These are phyloP conservation scores for Phytopythium cucurbitacearum DNA, from an alignment of 352 stramenopile genomes.

Conservation along the genomic window DNA sequence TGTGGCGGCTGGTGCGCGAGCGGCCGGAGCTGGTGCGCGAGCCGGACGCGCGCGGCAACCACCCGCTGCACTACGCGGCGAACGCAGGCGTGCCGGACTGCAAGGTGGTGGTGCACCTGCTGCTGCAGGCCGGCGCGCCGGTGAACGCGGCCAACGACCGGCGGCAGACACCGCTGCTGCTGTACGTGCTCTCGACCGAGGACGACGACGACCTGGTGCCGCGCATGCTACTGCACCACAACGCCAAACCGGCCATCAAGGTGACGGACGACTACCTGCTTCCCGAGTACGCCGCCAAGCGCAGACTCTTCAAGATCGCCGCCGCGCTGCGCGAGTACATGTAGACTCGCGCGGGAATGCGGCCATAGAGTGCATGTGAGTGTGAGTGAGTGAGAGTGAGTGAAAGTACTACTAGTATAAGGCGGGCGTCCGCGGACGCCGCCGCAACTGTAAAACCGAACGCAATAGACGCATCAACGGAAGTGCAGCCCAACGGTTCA, in stretches of 20 bases:
- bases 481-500: too few species aligned
- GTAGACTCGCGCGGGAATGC: slow-evolving; percentile 10
- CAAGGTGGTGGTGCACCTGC: slow-evolving; percentile 31
- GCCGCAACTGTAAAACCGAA: too few species aligned
- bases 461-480: too few species aligned
- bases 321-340: slow-evolving; percentile 46
- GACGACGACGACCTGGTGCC: slow-evolving; percentile 41
- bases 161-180: slow-evolving; percentile 44
- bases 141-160: slow-evolving; percentile 51
- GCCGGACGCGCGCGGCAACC: slow-evolving; percentile 46
- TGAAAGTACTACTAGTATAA: too few species aligned
- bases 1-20: slow-evolving; percentile 24
- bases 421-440: too few species aligned
- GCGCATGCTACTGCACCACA: slow-evolving; percentile 45
- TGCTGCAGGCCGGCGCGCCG: slow-evolving; percentile 43
- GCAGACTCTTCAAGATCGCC: slow-evolving; percentile 40
- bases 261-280: slow-evolving; percentile 44
- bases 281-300: slow-evolving; percentile 34
- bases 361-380: background rate
- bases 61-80: slow-evolving; percentile 55
- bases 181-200: slow-evolving; percentile 51
- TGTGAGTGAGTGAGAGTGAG: too few species aligned
- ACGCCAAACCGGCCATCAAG: slow-evolving; percentile 39
- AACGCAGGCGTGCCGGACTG: slow-evolving; percentile 27
- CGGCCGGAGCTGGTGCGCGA: slow-evolving; percentile 33